Conservation (phyloP, 2,329 filamentous ascomycete genomes). For the Incumbomyces delicatus region DNA sequence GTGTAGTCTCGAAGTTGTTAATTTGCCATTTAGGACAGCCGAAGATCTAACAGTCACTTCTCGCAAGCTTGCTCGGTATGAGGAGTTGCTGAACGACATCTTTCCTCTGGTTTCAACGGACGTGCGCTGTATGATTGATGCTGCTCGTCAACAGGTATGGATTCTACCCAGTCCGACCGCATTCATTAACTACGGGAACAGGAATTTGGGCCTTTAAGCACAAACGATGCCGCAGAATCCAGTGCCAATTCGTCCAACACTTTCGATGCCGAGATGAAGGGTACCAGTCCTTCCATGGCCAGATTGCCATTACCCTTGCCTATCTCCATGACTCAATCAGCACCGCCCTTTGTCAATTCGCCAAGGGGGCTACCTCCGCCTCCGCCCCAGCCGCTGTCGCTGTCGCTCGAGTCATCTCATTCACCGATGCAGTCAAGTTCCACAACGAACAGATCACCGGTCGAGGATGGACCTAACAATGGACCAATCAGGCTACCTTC, state of each 20-base stretch:
- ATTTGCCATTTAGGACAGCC: constrained; percentile 13
- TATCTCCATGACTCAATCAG: background rate
- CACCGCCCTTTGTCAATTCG: background rate
- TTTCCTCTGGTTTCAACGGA: constrained; percentile 18
- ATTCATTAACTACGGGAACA: background rate
- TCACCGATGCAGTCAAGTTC: background rate
- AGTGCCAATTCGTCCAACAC: background rate
- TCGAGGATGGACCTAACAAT: background rate
- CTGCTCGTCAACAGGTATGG: constrained; percentile 17
- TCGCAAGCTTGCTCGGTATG: constrained; percentile 18
- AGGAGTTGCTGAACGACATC: constrained; percentile 18
- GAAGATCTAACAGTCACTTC: constrained; percentile 20
- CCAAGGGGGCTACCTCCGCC: background rate
- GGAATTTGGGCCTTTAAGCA: background rate
- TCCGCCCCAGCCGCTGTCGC: background rate
- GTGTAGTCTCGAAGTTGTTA: background rate
- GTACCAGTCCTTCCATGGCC: background rate
- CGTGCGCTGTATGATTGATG: constrained; percentile 19
- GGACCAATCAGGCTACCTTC: constrained; percentile 2
- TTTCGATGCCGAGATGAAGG: background rate
- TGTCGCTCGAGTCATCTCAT: background rate
- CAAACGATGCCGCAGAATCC: background rate
- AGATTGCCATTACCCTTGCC: background rate
- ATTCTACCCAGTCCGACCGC: too few relatives aligned
- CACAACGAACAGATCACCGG: background rate